Conservation (phyloP, 139 green algal genomes). For the Diplosphaera chodatii region DNA sequence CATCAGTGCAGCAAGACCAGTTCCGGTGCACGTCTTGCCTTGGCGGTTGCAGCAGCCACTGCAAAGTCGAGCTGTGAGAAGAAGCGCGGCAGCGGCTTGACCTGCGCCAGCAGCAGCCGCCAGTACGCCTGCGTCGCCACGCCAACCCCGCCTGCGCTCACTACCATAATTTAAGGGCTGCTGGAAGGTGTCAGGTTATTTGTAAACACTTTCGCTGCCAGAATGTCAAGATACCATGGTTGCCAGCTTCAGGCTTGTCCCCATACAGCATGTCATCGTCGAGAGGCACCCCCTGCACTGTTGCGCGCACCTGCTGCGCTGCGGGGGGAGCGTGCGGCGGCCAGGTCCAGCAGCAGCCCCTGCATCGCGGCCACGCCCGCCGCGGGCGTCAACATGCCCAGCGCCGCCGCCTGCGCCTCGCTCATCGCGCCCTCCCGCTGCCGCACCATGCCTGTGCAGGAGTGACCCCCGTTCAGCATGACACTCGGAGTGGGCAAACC, state of each 20-base stretch:
- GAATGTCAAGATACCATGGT: no score
- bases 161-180: no score
- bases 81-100: constrained; percentile 1
- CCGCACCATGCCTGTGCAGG: constrained; percentile 25
- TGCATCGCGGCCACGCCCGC: constrained; percentile 20
- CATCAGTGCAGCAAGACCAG: no score
- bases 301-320: constrained; percentile 2
- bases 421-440: constrained; percentile 2
- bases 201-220: no score
- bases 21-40: not conserved
- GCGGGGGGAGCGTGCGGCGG: not conserved
- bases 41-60: not conserved
- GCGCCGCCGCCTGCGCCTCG: constrained; percentile 6
- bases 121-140: constrained; percentile 21
- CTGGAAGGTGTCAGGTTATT: no score
- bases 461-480: no score
- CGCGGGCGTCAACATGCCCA: constrained; percentile 26
- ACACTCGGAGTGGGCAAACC: no score
- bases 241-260: no score
- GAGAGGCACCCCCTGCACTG: no score
- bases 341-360: constrained; percentile 5
- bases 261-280: no score
- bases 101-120: constrained; percentile 13
- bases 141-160: constrained; percentile 2
- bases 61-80: constrained; percentile 6